Evolutionary conservation across 805 yeast genomes (phyloP).

Genomic region (Pichia scutulata): DNA sequence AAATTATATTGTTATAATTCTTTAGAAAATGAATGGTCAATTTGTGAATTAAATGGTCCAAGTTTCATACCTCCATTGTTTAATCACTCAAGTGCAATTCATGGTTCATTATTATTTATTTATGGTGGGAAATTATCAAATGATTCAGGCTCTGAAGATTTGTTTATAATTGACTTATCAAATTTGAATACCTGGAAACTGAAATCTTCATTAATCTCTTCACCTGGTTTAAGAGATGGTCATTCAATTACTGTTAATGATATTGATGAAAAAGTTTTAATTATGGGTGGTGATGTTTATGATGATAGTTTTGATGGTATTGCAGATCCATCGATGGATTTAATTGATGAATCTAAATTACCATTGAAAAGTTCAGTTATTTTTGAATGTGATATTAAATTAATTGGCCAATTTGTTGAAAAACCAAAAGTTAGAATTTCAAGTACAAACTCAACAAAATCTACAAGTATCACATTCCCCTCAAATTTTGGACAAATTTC

Average conservation of each 20-base stretch:
- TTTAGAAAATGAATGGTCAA: slow-evolving; percentile 56
- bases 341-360: slow-evolving; percentile 26
- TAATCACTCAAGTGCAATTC: slow-evolving; percentile 82
- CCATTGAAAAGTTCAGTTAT: slow-evolving; percentile 27
- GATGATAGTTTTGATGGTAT: slow-evolving; percentile 40
- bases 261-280: slow-evolving; percentile 57
- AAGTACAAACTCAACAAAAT: background rate
- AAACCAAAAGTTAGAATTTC: slow-evolving; percentile 1
- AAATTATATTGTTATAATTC: slow-evolving; percentile 83
- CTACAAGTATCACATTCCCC: background rate
- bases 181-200: slow-evolving; percentile 60
- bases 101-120: slow-evolving; percentile 70
- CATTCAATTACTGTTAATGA: slow-evolving; percentile 75
- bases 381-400: slow-evolving; percentile 29
- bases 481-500: background rate
- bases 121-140: slow-evolving; percentile 82
- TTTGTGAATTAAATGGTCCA: slow-evolving; percentile 58
- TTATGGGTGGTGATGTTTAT: slow-evolving; percentile 88
- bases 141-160: slow-evolving; percentile 58
- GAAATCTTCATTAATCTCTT: slow-evolving; percentile 35
- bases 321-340: slow-evolving; percentile 15
- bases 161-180: slow-evolving; percentile 70
- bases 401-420: slow-evolving; percentile 23
- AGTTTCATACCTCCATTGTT: slow-evolving; percentile 72
- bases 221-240: slow-evolving; percentile 84